Evolutionary conservation across 2,329 filamentous ascomycete genomes (phyloP), one percentile per base, ranked within the genome.

Genomic region (Elsinoe arachidis): DNA sequence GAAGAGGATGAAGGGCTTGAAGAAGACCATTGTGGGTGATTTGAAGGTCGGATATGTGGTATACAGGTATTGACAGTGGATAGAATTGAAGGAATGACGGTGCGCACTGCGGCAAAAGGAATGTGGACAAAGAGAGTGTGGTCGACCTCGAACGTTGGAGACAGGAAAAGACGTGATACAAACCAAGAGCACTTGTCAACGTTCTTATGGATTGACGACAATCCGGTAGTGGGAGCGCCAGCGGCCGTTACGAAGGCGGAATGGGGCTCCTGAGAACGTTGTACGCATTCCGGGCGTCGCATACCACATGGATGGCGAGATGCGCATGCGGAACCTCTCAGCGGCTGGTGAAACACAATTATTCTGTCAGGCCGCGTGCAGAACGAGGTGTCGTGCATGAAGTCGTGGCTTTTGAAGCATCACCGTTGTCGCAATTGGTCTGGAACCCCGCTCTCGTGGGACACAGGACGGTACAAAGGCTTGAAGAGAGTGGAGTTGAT

Each of bases 1-100:
- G 30, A 61, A 19, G 23, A 57, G 35, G 38, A 61, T 55, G 21
- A 37, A 57, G n/a, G 54, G 54, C 12, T 49, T 56, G 43, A 47
- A 56, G 37, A 17, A 35, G 21, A 56, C 43, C 43, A 47, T 56
- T 23, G 5, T 56, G 37, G 23, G 41, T 4, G 41, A 9, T 26
- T 2, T n/a, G 37, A 21, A 11, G 37, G n/a, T 19, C 11, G 21
- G 3, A 21, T 37, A 38, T n/a, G 10, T 11, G 7, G 15, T 26
- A 9, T 38, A 56, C 15, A 35, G 12, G 26, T 49, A 37, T 43
- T 37, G 19, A 35, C 23, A 23, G 43, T 21, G 53, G 6, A 49
- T 15, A 15, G 54, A 35, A 56, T 15, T 10, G 10, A 47, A 46
- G 54, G 54, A 49, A 26, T 35, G 54, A 38, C 30, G 21, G 38